A percentile compares a stretch with the other conserved stretches of the same genome.
These are phyloP conservation scores for Bruguiera gymnorhiza DNA, from an alignment of 345 rosid species.

Conservation along the genomic window DNA sequence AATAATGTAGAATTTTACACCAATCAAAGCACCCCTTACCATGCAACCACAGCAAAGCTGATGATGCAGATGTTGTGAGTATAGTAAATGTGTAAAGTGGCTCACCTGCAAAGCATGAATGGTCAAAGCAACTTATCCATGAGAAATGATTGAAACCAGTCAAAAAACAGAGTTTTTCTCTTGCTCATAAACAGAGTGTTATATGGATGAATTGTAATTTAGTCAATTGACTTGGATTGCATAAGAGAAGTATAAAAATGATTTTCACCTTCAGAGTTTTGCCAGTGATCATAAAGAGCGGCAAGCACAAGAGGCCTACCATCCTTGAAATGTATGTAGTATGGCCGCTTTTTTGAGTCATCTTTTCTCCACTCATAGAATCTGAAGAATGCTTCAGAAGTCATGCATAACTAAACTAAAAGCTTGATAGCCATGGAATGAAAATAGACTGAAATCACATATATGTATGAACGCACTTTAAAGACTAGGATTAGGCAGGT, in stretches of 20 bases:
- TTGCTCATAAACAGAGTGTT: no score
- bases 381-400: slow-evolving; percentile 32
- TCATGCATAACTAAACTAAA: no score
- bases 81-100: slow-evolving; percentile 69
- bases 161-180: not conserved
- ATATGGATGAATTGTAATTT: not conserved
- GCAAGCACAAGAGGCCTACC: slow-evolving; percentile 86
- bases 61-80: slow-evolving; percentile 68
- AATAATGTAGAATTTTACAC: no score
- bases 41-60: slow-evolving; percentile 72
- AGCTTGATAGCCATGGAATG: no score
- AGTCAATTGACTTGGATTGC: not conserved
- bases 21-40: slow-evolving; percentile 44
- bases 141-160: not conserved
- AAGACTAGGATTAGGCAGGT: no score
- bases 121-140: not conserved
- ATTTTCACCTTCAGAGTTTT: slow-evolving; percentile 59
- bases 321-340: slow-evolving; percentile 80
- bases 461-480: no score
- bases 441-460: no score
- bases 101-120: slow-evolving; percentile 53
- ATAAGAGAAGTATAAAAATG: not conserved
- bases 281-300: slow-evolving; percentile 84
- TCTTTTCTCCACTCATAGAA: slow-evolving; percentile 98
- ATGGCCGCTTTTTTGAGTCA: slow-evolving; percentile 87